Evolutionary conservation across 2,329 filamentous ascomycete genomes (phyloP).

Genomic region (Aschersonia sp.): DNA sequence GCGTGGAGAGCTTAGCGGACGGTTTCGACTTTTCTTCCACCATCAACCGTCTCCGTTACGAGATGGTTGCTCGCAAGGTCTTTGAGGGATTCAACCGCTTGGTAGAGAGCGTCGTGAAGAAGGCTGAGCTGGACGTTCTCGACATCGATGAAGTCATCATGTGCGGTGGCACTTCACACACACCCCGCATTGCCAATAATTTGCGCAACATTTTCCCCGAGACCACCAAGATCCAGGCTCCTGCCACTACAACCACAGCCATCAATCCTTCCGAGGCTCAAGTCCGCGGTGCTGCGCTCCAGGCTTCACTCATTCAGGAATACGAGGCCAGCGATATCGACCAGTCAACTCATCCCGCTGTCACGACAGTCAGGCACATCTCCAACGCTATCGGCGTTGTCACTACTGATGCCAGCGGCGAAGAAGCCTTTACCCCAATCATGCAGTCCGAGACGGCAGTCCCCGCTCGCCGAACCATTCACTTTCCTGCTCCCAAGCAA

Average conservation of each 20-base stretch:
- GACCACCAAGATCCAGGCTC: slow-evolving; percentile 64
- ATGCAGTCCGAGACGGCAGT: slow-evolving; percentile 78
- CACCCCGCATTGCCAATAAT: slow-evolving; percentile 78
- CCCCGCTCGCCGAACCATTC: slow-evolving; percentile 71
- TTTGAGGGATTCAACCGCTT: slow-evolving; percentile 80
- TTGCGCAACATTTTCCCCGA: slow-evolving; percentile 68
- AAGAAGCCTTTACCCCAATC: slow-evolving; percentile 65
- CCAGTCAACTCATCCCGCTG: slow-evolving; percentile 87
- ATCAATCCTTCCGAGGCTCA: slow-evolving; percentile 90
- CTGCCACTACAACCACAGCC: slow-evolving; percentile 59
- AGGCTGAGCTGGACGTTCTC: slow-evolving; percentile 80
- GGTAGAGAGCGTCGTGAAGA: slow-evolving; percentile 73
- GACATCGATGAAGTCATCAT: slow-evolving; percentile 93
- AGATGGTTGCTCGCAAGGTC: slow-evolving; percentile 73
- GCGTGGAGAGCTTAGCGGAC: slow-evolving; percentile 77
- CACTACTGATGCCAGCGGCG: slow-evolving; percentile 40
- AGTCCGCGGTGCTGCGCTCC: slow-evolving; percentile 82
- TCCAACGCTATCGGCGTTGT: slow-evolving; percentile 79
- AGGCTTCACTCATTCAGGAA: slow-evolving; percentile 86
- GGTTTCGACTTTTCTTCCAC: slow-evolving; percentile 85
- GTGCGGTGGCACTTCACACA: slow-evolving; percentile 83
- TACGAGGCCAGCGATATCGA: slow-evolving; percentile 90
- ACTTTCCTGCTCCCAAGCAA: slow-evolving; percentile 59
- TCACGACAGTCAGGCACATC: slow-evolving; percentile 87
- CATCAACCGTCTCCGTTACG: slow-evolving; percentile 86